phyloP scores from a whole-genome alignment of 2,329 filamentous ascomycete genomes.

The Cercospora berteroae region DNA sequence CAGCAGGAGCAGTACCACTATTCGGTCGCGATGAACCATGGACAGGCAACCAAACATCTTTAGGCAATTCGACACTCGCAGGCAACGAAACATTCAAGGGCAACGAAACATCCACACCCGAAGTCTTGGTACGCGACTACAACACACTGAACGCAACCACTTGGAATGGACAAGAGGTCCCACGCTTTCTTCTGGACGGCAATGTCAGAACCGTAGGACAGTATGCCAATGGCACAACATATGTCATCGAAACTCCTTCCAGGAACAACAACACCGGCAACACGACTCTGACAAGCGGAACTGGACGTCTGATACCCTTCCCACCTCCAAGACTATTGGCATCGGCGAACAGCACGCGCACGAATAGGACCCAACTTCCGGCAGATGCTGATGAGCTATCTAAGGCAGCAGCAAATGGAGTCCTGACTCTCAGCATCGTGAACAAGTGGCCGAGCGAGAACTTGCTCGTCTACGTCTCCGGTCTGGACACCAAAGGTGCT shows the following conservation, averaged over 20 bases:
- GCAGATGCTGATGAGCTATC: background rate
- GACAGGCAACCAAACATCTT: background rate
- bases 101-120: background rate
- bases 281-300: background rate
- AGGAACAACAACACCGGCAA: background rate
- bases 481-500: slow-evolving; percentile 41
- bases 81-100: background rate
- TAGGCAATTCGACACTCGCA: background rate
- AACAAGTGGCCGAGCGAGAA: slow-evolving; percentile 44
- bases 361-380: background rate
- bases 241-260: background rate
- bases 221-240: slow-evolving; percentile 1
- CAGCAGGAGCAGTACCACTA: background rate
- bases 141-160: slow-evolving; percentile 27
- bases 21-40: background rate
- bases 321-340: background rate
- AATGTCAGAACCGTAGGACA: background rate
- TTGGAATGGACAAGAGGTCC: slow-evolving; percentile 10
- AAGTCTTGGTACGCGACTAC: slow-evolving; percentile 19
- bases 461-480: slow-evolving; percentile 48
- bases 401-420: slow-evolving; percentile 8
- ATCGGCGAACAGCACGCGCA: background rate
- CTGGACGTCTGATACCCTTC: slow-evolving; percentile 2
- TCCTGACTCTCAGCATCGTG: slow-evolving; percentile 36
- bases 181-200: background rate